Conservation (phyloP, 2,329 filamentous ascomycete species). For the Canariomyces notabilis region DNA sequence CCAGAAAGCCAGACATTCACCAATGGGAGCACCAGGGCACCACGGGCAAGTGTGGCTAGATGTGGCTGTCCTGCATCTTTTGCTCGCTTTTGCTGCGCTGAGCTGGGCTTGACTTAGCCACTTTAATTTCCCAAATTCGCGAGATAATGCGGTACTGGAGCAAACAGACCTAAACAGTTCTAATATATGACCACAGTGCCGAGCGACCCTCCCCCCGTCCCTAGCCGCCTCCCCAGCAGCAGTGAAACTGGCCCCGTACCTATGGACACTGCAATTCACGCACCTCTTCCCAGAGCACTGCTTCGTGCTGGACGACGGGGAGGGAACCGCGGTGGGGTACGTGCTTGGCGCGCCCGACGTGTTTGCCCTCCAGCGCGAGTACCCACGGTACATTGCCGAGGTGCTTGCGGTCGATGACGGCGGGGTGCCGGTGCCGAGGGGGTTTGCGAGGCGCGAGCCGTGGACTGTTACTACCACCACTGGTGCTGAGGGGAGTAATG, state of each 20-base stretch:
- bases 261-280: constrained; percentile 49
- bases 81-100: no score
- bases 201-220: constrained; percentile 42
- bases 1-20: no score
- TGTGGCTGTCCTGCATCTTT: no score
- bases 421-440: constrained; percentile 26
- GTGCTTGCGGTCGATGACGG: constrained; percentile 29
- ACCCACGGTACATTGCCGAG: constrained; percentile 34
- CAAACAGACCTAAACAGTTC: no score
- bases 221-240: constrained; percentile 34
- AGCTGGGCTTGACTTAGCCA: no score
- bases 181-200: constrained; percentile 39
- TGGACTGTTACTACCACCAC: no score
- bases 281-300: constrained; percentile 40
- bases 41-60: no score
- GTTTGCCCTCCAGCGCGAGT: constrained; percentile 34
- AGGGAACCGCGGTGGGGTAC: constrained; percentile 43
- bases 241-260: constrained; percentile 39
- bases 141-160: no score
- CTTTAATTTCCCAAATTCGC: no score
- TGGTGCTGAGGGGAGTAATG: no score
- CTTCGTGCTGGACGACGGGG: constrained; percentile 46
- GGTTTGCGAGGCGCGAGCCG: constrained; percentile 29
- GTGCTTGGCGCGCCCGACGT: constrained; percentile 44
- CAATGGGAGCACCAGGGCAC: no score